These are phyloP conservation scores for Besnoitia besnoiti DNA, from an alignment of 169 alveolate genomes.

Conservation along the genomic window DNA sequence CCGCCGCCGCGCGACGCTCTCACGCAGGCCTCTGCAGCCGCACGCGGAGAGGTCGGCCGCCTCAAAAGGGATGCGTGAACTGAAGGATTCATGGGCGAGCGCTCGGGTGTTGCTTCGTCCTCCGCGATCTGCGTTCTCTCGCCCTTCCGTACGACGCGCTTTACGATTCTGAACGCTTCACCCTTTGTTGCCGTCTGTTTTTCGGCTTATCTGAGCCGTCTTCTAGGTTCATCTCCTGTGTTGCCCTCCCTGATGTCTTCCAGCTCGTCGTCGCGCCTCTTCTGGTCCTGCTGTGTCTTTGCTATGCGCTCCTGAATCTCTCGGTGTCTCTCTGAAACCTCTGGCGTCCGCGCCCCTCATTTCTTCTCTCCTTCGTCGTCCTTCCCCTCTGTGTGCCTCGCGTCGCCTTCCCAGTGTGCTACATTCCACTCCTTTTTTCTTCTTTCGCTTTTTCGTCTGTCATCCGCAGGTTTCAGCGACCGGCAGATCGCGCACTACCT, in stretches of 20 bases:
- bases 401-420: not conserved
- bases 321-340: not conserved
- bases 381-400: not conserved
- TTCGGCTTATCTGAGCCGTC: no score
- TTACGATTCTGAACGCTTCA: no score
- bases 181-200: no score
- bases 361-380: not conserved
- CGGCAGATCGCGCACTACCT: slow-evolving; percentile 74
- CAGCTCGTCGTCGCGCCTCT: not conserved
- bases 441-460: no score
- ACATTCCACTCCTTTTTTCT: not conserved
- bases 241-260: not conserved
- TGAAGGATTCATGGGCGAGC: no score
- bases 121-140: no score
- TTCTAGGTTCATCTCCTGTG: not conserved
- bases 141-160: no score
- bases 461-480: slow-evolving; percentile 79
- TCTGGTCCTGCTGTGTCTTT: not conserved
- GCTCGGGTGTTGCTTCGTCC: no score
- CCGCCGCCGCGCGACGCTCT: no score
- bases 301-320: not conserved
- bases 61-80: no score
- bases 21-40: no score
- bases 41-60: no score
- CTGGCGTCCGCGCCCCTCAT: not conserved